Base-by-base conservation (phyloP, 2,329 filamentous ascomycete genomes). In the Hansfordia pulvinata region DNA sequence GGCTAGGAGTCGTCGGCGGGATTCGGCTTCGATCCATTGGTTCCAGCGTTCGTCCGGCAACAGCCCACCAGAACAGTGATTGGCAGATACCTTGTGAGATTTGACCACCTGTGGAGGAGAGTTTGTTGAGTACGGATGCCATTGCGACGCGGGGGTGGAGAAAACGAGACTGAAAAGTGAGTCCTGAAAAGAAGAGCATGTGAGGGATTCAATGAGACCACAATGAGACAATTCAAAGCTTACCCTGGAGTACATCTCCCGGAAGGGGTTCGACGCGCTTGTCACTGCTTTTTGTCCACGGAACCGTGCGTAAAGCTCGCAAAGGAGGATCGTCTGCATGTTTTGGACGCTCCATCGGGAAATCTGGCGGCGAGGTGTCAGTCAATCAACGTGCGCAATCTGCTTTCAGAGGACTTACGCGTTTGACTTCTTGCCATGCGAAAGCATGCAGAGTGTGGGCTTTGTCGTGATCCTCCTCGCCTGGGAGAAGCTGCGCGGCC, bases 221-320 rank as follows among this genome's bases (percentile, higher is more conserved):
- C 32, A 32, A 46, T 43, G 41, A 46, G 44, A 49, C 45, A 45
- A 40, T 32, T 35, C 33, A 34, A 39, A 37, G 60, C 64, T 62
- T 49, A 69, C 64, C 54, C 62, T 64, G 46, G 60, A 53, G 49
- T 62, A 69, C 33, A 70, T 43, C 30, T 50, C 50, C 41, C 54
- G 52, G 45, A 69, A 70, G 37, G 52, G 50, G 34, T 54, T 46
- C 36, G 66, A 69, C 34, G 62, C 49, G 32, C 50, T 51, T 29
- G 58, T 56, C 20, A 54, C 52, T 20, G 57, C 54, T 47, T 59
- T 60, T 36, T 57, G 56, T 40, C 65, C 65, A 32, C 65, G 54
- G 44, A 70, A 70, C 30, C 64, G 58, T 26, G 61, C 49, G 38
- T 27, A 20, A 15, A 14, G 16, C 11, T 20, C 18, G 18, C 18